phyloP scores from a whole-genome alignment of 345 rosid species.

The Limnanthes douglasii region DNA sequence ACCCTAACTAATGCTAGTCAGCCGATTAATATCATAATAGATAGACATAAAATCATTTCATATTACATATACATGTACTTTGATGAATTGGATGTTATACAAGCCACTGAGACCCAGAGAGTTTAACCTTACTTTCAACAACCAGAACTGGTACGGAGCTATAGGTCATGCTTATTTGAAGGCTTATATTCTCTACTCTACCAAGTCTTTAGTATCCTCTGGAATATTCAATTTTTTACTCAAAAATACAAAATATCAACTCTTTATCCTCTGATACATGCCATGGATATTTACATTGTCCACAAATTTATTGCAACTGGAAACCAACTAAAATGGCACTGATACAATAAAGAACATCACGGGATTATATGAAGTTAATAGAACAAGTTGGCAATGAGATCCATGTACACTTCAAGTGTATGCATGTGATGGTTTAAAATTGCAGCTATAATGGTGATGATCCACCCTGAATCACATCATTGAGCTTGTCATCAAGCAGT shows the following conservation, averaged over 20 bases:
- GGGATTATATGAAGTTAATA: constrained; percentile 9
- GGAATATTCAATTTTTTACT: constrained; percentile 12
- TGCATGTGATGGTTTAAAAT: constrained; percentile 17
- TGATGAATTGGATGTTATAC: constrained; percentile 25
- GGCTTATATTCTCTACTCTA: constrained; percentile 7
- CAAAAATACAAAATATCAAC: constrained; percentile 13
- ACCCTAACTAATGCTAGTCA: not conserved
- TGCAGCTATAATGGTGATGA: constrained; percentile 8
- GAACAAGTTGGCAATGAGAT: constrained; percentile 25
- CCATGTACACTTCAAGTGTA: constrained; percentile 18
- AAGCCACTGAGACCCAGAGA: constrained; percentile 23
- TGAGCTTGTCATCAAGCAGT: constrained; percentile 16
- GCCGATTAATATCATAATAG: constrained; percentile 9
- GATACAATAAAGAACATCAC: constrained; percentile 18
- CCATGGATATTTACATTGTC: constrained; percentile 15
- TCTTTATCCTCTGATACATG: constrained; percentile 38
- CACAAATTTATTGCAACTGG: constrained; percentile 9
- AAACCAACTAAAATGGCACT: constrained; percentile 17
- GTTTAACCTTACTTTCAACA: constrained; percentile 23
- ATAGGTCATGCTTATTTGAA: constrained; percentile 12
- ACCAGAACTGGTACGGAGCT: constrained; percentile 16
- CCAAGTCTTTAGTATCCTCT: constrained; percentile 10
- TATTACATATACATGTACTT: constrained; percentile 23
- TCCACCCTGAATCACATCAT: constrained; percentile 13
- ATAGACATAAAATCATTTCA: constrained; percentile 3